Evolutionary conservation across 441 rosid species (phyloP).

Genomic region (Corymbia citriodora): DNA sequence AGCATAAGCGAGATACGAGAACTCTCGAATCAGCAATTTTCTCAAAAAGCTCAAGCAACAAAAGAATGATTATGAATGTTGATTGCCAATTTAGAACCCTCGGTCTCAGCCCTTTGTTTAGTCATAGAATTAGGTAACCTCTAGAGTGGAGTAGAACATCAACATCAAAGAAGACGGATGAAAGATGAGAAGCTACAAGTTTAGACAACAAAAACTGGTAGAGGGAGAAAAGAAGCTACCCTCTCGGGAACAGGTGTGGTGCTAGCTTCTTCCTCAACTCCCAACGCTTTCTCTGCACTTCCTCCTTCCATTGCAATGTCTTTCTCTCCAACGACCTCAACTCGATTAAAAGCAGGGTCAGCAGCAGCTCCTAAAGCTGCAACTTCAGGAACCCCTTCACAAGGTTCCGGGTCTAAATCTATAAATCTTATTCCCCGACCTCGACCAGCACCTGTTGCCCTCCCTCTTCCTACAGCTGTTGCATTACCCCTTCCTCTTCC

Average conservation of each 20-base stretch:
- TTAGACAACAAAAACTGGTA: neutral
- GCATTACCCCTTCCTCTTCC: constrained; percentile 96
- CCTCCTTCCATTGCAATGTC: constrained; percentile 78
- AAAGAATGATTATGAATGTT: neutral
- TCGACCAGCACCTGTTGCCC: constrained; percentile 81
- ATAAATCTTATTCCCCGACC: constrained; percentile 85
- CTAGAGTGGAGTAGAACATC: neutral
- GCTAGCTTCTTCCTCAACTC: constrained; percentile 75
- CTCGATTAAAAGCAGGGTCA: constrained; percentile 54
- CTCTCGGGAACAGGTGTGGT: constrained; percentile 85
- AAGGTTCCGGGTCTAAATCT: constrained; percentile 81
- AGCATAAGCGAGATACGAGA: neutral
- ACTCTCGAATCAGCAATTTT: neutral
- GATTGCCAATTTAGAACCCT: neutral
- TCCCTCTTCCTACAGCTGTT: constrained; percentile 27
- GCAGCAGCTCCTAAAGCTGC: constrained; percentile 54
- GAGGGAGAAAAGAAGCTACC: constrained; percentile 36
- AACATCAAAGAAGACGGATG: neutral
- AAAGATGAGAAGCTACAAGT: neutral
- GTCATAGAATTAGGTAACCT: neutral
- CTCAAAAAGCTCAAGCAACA: neutral
- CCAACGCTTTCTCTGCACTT: constrained; percentile 24
- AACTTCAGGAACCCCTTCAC: constrained; percentile 46
- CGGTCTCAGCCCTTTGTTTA: neutral
- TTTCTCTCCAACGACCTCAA: constrained; percentile 73